Base-by-base conservation (phyloP, 306 rosid species). In the Quercus dentata region DNA sequence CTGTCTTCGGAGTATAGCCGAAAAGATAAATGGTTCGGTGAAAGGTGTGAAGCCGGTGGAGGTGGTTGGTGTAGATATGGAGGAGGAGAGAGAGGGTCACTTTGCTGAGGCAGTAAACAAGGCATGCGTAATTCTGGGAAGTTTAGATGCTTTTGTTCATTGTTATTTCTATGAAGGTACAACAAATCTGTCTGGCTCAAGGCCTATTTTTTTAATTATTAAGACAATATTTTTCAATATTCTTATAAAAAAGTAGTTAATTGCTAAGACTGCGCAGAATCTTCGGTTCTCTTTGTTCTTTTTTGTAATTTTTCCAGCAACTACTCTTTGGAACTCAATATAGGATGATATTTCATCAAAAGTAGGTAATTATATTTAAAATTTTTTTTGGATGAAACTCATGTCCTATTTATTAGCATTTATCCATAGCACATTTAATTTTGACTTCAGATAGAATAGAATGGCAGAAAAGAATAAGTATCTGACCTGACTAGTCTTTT, bases 141-240 rank as follows among this genome's bases (percentile, higher is more conserved):
- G 69, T 69, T 67, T 94, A 57, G 97, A 94, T 75, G 90, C 98
- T 44, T 94, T 92, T 73, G 94, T 92, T 1, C 89, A 92, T 78
- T 89, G 93, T 81, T 92, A 74, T 77, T 35, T 80, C 58, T 91
- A 94, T n/a, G 92, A 94, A 86, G 98, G 98, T 94, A 81, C 5
- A 3, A 0, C 5, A 4, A 18, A 46, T 18, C 20, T 59, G 6
- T 56, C 33, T 46, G 52, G 19, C 55, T 62, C 19, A 38, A 38
- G 31, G 64, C 7, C 12, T 30, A 30, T 28, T 64, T 13, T 13
- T 27, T 31, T 17, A 8, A 18, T 67, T 49, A 49, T 3, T 49
- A 15, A 15, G 18, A 12, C 6, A 12, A 13, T 63, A 6, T 6
- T 64, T 49, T 8, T 64, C 11, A 17, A 30, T 15, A 17, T 31